A percentile compares a stretch with the other conserved stretches of the same genome.
These are phyloP conservation scores for Yamadazyma songkhlaensis DNA, from an alignment of 1,139 yeast species.

Conservation along the genomic window DNA sequence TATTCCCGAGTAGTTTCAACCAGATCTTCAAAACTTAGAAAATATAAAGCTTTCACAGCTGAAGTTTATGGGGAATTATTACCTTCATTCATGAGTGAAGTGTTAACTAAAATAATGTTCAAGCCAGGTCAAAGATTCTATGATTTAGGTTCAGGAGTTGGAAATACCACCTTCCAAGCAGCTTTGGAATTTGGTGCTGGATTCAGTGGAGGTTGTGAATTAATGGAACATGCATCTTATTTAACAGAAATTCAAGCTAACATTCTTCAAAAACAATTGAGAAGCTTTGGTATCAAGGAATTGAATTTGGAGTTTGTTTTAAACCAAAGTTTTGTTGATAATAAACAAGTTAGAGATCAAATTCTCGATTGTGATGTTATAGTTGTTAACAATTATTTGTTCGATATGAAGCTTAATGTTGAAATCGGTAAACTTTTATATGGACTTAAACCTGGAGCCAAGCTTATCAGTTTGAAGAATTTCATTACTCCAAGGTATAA, in stretches of 20 bases:
- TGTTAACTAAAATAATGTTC: slow-evolving; percentile 62
- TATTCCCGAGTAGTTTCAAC: slow-evolving; percentile 82
- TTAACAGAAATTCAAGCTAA: slow-evolving; percentile 59
- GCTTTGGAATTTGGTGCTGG: slow-evolving; percentile 81
- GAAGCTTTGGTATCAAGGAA: slow-evolving; percentile 59
- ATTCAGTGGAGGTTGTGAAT: slow-evolving; percentile 81
- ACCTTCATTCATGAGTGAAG: slow-evolving; percentile 71
- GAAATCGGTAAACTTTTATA: slow-evolving; percentile 63
- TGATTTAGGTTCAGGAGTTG: slow-evolving; percentile 93
- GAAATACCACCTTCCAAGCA: slow-evolving; percentile 87
- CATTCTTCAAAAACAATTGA: slow-evolving; percentile 58
- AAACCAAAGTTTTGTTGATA: slow-evolving; percentile 70
- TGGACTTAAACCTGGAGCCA: slow-evolving; percentile 70
- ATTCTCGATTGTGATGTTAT: slow-evolving; percentile 68
- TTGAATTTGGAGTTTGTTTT: slow-evolving; percentile 59
- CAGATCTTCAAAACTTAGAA: slow-evolving; percentile 57
- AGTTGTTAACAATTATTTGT: slow-evolving; percentile 78
- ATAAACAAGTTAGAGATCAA: slow-evolving; percentile 50
- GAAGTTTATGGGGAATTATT: slow-evolving; percentile 89
- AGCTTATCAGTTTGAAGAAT: slow-evolving; percentile 74
- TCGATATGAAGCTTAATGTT: slow-evolving; percentile 68
- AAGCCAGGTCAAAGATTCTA: slow-evolving; percentile 58
- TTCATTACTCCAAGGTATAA: slow-evolving; percentile 61
- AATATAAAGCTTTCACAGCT: slow-evolving; percentile 84
- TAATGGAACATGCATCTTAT: slow-evolving; percentile 78